Percentiles rank a stretch among this genome's conserved stretches.
Conservation (phyloP, 352 stramenopile genomes). For the Phytophthora kernoviae region DNA sequence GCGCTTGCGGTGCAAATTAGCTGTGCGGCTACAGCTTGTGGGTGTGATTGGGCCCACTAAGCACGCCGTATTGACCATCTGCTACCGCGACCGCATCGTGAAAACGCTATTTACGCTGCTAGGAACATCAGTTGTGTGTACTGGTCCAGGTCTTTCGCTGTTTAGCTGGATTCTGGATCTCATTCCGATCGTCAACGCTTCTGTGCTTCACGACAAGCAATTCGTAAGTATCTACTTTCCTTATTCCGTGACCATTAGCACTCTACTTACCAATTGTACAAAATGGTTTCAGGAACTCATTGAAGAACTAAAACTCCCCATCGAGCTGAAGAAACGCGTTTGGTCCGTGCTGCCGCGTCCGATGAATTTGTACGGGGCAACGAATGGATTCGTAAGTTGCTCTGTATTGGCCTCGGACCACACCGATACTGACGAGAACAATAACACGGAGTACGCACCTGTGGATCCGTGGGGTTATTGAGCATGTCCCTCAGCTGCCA, state of each 20-base stretch:
- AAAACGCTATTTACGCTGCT: conserved; percentile 83
- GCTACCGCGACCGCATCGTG: conserved; percentile 84
- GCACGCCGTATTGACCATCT: conserved; percentile 79
- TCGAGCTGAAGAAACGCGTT: conserved; percentile 64
- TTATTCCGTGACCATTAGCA: conserved; percentile 2
- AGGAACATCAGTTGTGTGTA: conserved; percentile 64
- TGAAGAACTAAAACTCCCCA: conserved; percentile 58
- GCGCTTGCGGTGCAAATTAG: conserved; percentile 73
- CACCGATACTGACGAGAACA: conserved; percentile 27
- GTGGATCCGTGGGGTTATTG: conserved; percentile 84
- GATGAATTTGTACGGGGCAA: conserved; percentile 32
- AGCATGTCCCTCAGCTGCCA: conserved; percentile 70
- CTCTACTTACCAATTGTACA: conserved; percentile 14
- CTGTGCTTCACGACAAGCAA: conserved; percentile 74
- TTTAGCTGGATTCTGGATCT: conserved; percentile 90
- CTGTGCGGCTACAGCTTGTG: conserved; percentile 78
- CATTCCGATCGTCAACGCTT: conserved; percentile 77
- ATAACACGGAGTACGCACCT: conserved; percentile 33
- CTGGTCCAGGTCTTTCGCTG: conserved; percentile 66
- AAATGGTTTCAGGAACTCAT: conserved; percentile 67
- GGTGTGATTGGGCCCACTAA: conserved; percentile 76
- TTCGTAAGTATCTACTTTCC: conserved; percentile 54
- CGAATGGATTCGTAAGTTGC: conserved; percentile 31
- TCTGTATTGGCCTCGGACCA: conserved; percentile 21
- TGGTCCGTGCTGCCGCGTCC: conserved; percentile 75